These are phyloP conservation scores for Cupressus sempervirens DNA, from an alignment of 75 land plant species.

Conservation along the genomic window DNA sequence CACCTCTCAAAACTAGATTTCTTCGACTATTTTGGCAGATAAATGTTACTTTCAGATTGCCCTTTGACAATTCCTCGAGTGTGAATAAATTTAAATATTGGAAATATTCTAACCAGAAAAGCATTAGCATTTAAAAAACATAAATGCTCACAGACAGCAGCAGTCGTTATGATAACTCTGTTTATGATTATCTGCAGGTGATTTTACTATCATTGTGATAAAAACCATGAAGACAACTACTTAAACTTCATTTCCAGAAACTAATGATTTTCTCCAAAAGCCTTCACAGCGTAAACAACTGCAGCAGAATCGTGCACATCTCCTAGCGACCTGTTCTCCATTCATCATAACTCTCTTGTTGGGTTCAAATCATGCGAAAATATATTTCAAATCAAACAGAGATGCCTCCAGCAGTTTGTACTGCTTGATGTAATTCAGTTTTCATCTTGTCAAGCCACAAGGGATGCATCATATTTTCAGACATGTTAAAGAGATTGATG, in stretches of 20 bases:
- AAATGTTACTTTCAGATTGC: background rate
- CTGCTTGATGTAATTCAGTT: background rate
- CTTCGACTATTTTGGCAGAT: background rate
- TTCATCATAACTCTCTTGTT: background rate
- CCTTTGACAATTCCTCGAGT: background rate
- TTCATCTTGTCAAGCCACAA: constrained; percentile 7
- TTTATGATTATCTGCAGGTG: background rate
- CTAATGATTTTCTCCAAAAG: background rate
- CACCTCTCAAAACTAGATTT: background rate
- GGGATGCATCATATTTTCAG: background rate
- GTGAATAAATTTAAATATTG: background rate
- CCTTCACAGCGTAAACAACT: background rate
- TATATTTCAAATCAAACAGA: background rate
- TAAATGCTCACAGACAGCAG: background rate
- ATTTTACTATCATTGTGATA: background rate
- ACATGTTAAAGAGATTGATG: background rate
- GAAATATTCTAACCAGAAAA: background rate
- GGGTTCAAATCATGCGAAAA: background rate
- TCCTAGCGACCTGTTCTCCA: background rate
- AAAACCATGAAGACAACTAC: background rate
- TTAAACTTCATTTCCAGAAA: background rate
- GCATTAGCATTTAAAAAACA: background rate
- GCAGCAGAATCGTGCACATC: background rate
- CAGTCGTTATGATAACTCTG: background rate
- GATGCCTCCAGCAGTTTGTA: background rate